These are phyloP conservation scores for Melastoma malabathricum DNA, from an alignment of 345 rosid species.

Conservation along the genomic window DNA sequence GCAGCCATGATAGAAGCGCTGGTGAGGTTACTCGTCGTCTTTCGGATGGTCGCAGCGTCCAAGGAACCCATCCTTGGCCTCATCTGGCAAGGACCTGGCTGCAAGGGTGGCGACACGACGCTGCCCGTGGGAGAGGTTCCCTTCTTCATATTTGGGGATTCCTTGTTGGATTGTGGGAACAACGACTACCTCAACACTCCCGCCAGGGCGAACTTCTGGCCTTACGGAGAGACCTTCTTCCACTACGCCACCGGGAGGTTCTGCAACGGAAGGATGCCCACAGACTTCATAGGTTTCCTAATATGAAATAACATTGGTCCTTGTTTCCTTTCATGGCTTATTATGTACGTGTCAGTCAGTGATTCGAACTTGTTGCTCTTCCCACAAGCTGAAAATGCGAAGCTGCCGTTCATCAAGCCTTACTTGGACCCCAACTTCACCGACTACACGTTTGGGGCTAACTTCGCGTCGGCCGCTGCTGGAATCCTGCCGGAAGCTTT, in stretches of 20 bases:
- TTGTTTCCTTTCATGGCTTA: not conserved
- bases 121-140: too few species aligned
- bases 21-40: too few species aligned
- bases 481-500: constrained; percentile 12
- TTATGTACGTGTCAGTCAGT: too few species aligned
- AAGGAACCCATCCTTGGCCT: too few species aligned
- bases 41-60: too few species aligned
- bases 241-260: constrained; percentile 16
- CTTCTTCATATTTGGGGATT: constrained; percentile 24
- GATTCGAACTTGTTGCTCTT: not conserved
- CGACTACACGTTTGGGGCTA: constrained; percentile 7
- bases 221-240: constrained; percentile 21
- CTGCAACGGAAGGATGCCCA: constrained; percentile 14
- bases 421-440: constrained; percentile 7
- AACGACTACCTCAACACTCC: constrained; percentile 17
- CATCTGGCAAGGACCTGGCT: too few species aligned
- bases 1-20: too few species aligned
- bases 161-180: constrained; percentile 21
- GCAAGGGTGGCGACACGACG: too few species aligned
- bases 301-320: not conserved
- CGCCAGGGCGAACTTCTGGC: constrained; percentile 16
- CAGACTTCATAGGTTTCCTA: constrained; percentile 4
- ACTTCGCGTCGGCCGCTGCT: constrained; percentile 16
- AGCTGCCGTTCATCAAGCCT: constrained; percentile 6
- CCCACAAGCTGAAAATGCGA: constrained; percentile 11